A percentile compares a stretch with the other conserved stretches of the same genome.
Conservation (phyloP, 2,329 filamentous ascomycete species). For the Leptographium galeiforme region DNA sequence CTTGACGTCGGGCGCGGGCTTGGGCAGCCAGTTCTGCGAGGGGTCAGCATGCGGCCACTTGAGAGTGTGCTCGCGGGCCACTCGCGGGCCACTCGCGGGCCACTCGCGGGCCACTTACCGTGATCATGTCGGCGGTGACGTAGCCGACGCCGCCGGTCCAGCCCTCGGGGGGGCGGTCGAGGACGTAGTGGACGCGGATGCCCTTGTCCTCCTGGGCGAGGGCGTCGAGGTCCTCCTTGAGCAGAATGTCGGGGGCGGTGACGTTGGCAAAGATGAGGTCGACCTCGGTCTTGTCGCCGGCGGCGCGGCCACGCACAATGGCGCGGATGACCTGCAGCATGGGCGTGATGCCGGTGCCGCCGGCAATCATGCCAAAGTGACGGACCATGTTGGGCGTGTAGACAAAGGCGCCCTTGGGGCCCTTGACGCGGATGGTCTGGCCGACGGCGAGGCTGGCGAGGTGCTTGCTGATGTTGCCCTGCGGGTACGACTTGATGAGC, state of each 20-base stretch:
- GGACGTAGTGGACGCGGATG: slow-evolving; percentile 85
- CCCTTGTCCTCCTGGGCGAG: slow-evolving; percentile 63
- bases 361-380: slow-evolving; percentile 95
- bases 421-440: slow-evolving; percentile 77
- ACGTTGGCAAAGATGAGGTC: slow-evolving; percentile 98
- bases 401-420: slow-evolving; percentile 95
- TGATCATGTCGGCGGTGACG: slow-evolving; percentile 91
- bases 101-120: slow-evolving; percentile 25
- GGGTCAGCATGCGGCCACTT: background rate
- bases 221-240: slow-evolving; percentile 80
- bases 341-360: slow-evolving; percentile 93
- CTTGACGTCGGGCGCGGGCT: slow-evolving; percentile 78
- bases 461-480: slow-evolving; percentile 92
- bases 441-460: slow-evolving; percentile 73
- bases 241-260: slow-evolving; percentile 78
- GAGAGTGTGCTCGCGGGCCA: background rate
- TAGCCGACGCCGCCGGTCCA: slow-evolving; percentile 93
- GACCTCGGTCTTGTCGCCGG: slow-evolving; percentile 75
- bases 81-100: slow-evolving; percentile 10
- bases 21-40: slow-evolving; percentile 59
- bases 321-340: slow-evolving; percentile 96
- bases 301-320: slow-evolving; percentile 65
- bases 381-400: slow-evolving; percentile 96
- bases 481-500: slow-evolving; percentile 94
- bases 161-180: slow-evolving; percentile 86